phyloP scores from a whole-genome alignment of 2,329 filamentous ascomycete genomes.

The Ophiostoma sp. region DNA sequence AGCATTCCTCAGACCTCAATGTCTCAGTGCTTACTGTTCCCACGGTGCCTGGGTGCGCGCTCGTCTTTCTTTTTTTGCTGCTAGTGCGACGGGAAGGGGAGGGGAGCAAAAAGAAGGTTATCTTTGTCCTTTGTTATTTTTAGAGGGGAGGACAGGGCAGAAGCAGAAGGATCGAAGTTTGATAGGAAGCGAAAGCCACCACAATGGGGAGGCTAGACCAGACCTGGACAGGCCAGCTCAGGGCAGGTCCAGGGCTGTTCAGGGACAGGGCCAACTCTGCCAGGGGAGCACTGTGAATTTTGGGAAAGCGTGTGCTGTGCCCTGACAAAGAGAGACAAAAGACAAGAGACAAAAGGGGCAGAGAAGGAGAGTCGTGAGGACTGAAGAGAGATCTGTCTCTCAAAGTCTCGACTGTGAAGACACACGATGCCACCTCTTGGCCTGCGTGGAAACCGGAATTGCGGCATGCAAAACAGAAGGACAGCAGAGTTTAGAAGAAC shows the following conservation, averaged over 20 bases:
- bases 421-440: conserved; percentile 17
- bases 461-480: no score
- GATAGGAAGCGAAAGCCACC: background rate
- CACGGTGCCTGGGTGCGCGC: background rate
- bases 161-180: background rate
- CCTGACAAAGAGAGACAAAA: background rate
- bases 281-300: background rate
- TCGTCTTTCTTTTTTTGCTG: background rate
- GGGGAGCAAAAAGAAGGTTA: conserved; percentile 12
- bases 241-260: background rate
- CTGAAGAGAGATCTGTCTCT: background rate
- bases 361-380: background rate
- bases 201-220: conserved; percentile 2
- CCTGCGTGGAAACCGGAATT: background rate
- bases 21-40: background rate
- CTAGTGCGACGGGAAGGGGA: conserved; percentile 10
- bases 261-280: background rate
- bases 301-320: background rate
- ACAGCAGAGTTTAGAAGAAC: background rate
- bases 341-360: background rate
- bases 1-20: background rate
- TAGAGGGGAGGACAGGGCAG: background rate
- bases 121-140: conserved; percentile 12
- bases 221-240: background rate
- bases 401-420: background rate